Percentiles rank a stretch among this genome's conserved stretches.
These are phyloP conservation scores for Camellia sinensis DNA, from an alignment of 148 eudicot genomes.

Conservation along the genomic window DNA sequence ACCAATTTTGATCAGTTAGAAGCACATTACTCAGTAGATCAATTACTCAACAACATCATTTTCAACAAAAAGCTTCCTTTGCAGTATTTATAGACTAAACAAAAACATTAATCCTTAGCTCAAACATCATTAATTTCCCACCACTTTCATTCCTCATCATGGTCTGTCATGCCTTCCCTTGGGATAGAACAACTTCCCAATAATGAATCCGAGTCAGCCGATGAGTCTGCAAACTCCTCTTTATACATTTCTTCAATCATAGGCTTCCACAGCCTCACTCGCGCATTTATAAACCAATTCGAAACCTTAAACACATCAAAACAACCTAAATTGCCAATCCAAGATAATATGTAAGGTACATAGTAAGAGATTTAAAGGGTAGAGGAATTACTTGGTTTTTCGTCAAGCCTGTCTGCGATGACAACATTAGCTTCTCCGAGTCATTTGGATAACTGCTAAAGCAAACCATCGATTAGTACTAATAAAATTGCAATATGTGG, in stretches of 20 bases:
- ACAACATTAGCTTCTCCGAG: constrained; percentile 75
- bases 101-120: background rate
- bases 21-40: background rate
- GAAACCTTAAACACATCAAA: constrained; percentile 20
- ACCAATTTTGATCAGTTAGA: background rate
- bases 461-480: background rate
- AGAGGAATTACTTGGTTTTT: constrained; percentile 74
- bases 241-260: constrained; percentile 43
- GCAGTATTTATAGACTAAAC: background rate
- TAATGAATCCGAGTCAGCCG: constrained; percentile 36
- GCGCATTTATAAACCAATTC: constrained; percentile 36
- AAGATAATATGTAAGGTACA: background rate
- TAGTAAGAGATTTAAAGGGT: background rate
- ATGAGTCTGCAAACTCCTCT: constrained; percentile 63
- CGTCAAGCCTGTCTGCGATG: constrained; percentile 88
- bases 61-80: background rate
- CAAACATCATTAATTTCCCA: background rate
- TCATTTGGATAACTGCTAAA: constrained; percentile 84
- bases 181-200: constrained; percentile 24
- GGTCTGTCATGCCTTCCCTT: constrained; percentile 33
- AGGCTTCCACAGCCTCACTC: constrained; percentile 37
- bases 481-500: background rate
- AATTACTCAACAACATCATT: constrained; percentile 5
- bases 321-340: background rate
- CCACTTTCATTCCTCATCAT: constrained; percentile 31